These are phyloP conservation scores for Coemansia sp. DNA, from an alignment of 371 early-diverging fungal species.

Conservation along the genomic window DNA sequence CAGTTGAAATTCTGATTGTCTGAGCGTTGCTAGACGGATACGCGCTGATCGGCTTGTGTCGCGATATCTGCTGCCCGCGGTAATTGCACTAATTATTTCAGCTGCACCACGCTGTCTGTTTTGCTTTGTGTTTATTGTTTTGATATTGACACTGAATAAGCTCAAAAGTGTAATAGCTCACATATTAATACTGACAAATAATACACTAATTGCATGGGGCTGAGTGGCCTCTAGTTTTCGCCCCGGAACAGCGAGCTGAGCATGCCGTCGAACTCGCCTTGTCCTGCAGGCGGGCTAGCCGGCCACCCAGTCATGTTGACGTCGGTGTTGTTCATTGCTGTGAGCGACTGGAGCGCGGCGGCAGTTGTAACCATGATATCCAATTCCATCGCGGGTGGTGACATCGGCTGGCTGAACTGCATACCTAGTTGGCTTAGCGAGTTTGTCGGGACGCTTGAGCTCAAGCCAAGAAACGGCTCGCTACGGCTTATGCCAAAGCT, in stretches of 20 bases:
- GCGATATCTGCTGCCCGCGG: background rate
- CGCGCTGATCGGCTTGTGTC: background rate
- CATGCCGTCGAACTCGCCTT: slow-evolving; percentile 5
- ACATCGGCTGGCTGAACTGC: slow-evolving; percentile 8
- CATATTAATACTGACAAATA: background rate
- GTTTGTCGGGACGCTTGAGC: background rate
- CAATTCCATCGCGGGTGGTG: slow-evolving; percentile 7
- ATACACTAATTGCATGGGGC: background rate
- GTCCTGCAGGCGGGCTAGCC: background rate
- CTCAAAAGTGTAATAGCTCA: background rate
- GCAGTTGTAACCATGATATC: slow-evolving; percentile 2
- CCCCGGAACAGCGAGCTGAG: slow-evolving; percentile 15
- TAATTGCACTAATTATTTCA: background rate
- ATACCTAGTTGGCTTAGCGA: slow-evolving; percentile 15
- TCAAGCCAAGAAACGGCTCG: background rate
- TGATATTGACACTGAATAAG: background rate
- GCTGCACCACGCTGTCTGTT: background rate
- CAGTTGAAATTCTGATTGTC: background rate
- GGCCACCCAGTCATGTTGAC: slow-evolving; percentile 6
- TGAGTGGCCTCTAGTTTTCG: background rate
- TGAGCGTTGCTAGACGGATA: background rate
- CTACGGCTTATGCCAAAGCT: background rate
- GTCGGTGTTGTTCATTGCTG: background rate
- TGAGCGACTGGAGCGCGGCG: slow-evolving; percentile 11
- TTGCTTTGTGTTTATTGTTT: too few species aligned